Base-by-base conservation (phyloP, 176 grass and related monocot genomes). In the Eragrostis nindensis region DNA sequence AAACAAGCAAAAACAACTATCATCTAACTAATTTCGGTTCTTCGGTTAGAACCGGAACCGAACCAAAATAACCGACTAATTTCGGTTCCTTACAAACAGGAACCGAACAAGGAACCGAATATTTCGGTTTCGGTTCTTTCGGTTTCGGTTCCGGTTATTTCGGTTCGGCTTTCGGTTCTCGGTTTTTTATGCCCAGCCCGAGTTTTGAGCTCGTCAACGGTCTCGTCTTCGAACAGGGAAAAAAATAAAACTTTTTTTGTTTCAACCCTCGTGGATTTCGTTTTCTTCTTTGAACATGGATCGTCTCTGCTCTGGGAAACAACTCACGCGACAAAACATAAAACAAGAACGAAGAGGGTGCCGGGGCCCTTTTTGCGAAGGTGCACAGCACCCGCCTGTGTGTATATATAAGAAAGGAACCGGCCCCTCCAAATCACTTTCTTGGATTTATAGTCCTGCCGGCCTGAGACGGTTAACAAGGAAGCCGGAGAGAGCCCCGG, bases 161-260 rank as follows among this genome's bases (percentile, higher is more conserved):
- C 21, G 3, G 3, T 5, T n/a, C n/a, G n/a, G n/a, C n/a, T n/a
- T n/a, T n/a, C n/a, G n/a, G n/a, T n/a, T n/a, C n/a, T n/a, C n/a
- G n/a, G n/a, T n/a, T n/a, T n/a, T n/a, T n/a, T n/a, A n/a, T n/a
- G n/a, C n/a, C n/a, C n/a, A n/a, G n/a, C n/a, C n/a, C n/a, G n/a
- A n/a, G n/a, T n/a, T n/a, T 75, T 36, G 49, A 48, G 16, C 59
- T 21, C 49, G 86, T 88, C 86, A 87, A 66, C 48, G 74, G 66
- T 29, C 40, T 12, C 26, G n/a, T 15, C 7, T 56, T n/a, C n/a
- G n/a, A n/a, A n/a, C n/a, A n/a, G n/a, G n/a, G n/a, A n/a, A n/a
- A n/a, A n/a, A 6, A 38, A 1, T 2, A 29, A 2, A 1, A 13
- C n/a, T 52, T 81, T 69, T 50, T 7, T 11, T 11, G 7, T 41